A percentile compares a stretch with the other conserved stretches of the same genome.
phyloP scores from a whole-genome alignment of 495 filamentous ascomycete species.

The Annulohypoxylon nitens region DNA sequence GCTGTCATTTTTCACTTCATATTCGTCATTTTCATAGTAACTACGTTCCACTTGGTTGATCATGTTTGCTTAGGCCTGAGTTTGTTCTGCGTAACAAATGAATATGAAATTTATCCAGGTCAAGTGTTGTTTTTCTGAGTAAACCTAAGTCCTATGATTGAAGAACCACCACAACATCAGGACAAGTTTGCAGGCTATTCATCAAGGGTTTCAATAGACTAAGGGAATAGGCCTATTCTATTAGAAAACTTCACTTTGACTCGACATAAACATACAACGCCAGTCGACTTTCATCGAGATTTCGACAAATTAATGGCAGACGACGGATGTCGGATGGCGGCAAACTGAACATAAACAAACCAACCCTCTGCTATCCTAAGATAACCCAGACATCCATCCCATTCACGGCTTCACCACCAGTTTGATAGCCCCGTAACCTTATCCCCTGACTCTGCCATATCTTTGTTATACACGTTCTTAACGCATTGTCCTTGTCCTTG shows the following conservation, averaged over 20 bases:
- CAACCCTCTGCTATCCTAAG: not conserved
- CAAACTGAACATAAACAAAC: not conserved
- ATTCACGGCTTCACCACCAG: not conserved
- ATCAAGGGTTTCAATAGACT: not conserved
- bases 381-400: not conserved
- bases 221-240: not conserved
- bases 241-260: not conserved
- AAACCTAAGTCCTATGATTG: not conserved
- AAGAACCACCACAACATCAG: not conserved
- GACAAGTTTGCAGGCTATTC: not conserved
- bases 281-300: not conserved
- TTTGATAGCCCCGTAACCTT: not conserved
- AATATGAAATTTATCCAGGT: not conserved
- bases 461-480: constrained; percentile 1
- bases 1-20: not conserved
- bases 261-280: not conserved
- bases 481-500: not conserved
- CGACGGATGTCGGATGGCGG: not conserved
- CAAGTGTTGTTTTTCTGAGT: not conserved
- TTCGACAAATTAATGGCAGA: not conserved
- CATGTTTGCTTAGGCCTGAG: not conserved
- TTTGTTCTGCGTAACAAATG: not conserved
- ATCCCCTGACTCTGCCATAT: constrained; percentile 4
- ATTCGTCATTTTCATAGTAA: not conserved
- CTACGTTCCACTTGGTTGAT: constrained; percentile 15